Evolutionary conservation across 2,329 filamentous ascomycete species (phyloP), one percentile per base, ranked within the genome.

Genomic region (Aspergillus viridinutans): DNA sequence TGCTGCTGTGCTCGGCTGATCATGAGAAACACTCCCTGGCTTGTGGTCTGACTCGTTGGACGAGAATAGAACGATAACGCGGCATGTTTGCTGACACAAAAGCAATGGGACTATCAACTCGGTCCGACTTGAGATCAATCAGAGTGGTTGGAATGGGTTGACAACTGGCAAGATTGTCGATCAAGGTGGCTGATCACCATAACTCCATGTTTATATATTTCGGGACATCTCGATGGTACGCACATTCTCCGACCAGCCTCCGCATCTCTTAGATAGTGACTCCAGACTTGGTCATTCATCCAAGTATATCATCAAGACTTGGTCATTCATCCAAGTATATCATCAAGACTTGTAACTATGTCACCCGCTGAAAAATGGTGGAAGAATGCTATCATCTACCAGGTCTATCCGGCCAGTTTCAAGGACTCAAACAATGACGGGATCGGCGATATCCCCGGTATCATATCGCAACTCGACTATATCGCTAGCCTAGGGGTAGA

Each of bases 381-480:
- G 73, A 72, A 75, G 60, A 69, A 74, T 53, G 65, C 70, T 32
- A 67, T 68, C 12, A 64, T 74, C 55, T 75, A 75, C 58, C 82
- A 85, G 62, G 80, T 85, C 62, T 85, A 84, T 68, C 83, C 83
- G 1, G 77, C 82, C 0, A 83, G 80, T 0, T 85, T 83, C 67
- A 78, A 79, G 53, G 81, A 83, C 61, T 72, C 69, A 29, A 76
- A 76, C 55, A 64, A 69, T 40, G 72, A 76, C 61, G 86, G 86
- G 38, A 83, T 84, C 74, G 86, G 86, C 2, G 85, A 89, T 63
- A 79, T 89, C 32, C 80, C 79, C 1, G 86, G 85, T 10, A 82
- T 89, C 53, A 84, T 85, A 12, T 82, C 81, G 10, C 80, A 86
- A 64, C 72, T 89, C 2, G 84, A 87, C 67, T 87, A 89, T 65